These are phyloP conservation scores for Trypanosoma melophagium DNA, from an alignment of 208 protist genomes.

Conservation along the genomic window DNA sequence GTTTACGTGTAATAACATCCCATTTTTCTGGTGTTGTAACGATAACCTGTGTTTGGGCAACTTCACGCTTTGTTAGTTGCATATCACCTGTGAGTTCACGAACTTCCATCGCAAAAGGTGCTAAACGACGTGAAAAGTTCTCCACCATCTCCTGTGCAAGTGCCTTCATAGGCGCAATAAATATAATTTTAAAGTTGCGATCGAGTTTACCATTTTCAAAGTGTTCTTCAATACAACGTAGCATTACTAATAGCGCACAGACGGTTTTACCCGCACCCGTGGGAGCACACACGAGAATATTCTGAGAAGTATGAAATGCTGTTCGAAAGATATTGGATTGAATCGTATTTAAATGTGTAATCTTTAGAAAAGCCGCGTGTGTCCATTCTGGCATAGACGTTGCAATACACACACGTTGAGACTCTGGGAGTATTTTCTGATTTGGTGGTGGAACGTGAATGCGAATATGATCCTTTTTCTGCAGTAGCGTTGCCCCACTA, in stretches of 20 bases:
- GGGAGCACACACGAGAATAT: conserved; percentile 98
- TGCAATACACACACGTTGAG: conserved; percentile 77
- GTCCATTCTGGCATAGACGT: conserved; percentile 88
- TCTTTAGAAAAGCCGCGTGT: conserved; percentile 86
- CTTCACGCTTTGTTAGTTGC: conserved; percentile 97
- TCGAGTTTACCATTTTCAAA: conserved; percentile 81
- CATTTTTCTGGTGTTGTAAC: conserved; percentile 99
- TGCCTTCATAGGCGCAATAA: conserved; percentile 99
- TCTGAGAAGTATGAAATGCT: conserved; percentile 97
- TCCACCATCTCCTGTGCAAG: conserved; percentile 97
- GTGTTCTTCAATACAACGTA: conserved; percentile 93
- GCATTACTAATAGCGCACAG: conserved; percentile 96
- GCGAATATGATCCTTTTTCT: conserved; percentile 67
- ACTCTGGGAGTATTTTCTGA: conserved; percentile 62
- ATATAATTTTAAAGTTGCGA: conserved; percentile 98
- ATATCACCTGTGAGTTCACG: conserved; percentile 99
- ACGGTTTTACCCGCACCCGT: conserved; percentile 99
- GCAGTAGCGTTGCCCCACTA: conserved; percentile 55
- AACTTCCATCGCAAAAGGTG: conserved; percentile 89
- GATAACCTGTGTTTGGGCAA: conserved; percentile 97
- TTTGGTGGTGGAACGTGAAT: conserved; percentile 83
- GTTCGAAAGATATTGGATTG: conserved; percentile 95
- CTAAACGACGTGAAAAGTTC: conserved; percentile 94
- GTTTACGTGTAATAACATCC: conserved; percentile 99
- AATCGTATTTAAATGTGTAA: conserved; percentile 95